These are phyloP conservation scores for Lichina pygmaea DNA, from an alignment of 495 filamentous ascomycete genomes.

Conservation along the genomic window DNA sequence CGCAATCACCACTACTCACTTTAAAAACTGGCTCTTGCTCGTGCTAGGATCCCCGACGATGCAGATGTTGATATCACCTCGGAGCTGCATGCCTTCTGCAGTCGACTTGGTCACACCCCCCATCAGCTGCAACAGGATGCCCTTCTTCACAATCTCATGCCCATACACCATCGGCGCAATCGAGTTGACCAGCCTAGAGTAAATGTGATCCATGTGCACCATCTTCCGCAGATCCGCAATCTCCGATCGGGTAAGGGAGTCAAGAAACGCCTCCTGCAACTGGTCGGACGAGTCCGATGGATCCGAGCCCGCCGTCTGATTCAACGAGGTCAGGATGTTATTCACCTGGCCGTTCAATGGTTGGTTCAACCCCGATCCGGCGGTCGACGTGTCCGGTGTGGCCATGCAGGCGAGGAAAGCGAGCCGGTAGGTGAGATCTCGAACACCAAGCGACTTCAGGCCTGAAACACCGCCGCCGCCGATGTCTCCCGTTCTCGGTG, in stretches of 20 bases:
- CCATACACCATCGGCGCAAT: slow-evolving; percentile 95
- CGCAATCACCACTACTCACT: slow-evolving; percentile 17
- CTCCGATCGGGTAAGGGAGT: slow-evolving; percentile 55
- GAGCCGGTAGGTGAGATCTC: slow-evolving; percentile 88
- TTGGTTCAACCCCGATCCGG: slow-evolving; percentile 35
- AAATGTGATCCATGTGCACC: slow-evolving; percentile 90
- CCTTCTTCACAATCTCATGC: slow-evolving; percentile 94
- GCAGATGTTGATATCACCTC: slow-evolving; percentile 97
- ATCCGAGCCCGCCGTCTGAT: slow-evolving; percentile 38
- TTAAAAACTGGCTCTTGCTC: slow-evolving; percentile 93
- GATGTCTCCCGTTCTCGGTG: slow-evolving; percentile 46
- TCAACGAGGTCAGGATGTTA: slow-evolving; percentile 61
- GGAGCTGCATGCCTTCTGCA: slow-evolving; percentile 70
- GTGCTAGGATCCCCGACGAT: slow-evolving; percentile 97
- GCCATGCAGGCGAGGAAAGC: slow-evolving; percentile 97
- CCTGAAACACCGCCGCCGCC: slow-evolving; percentile 68
- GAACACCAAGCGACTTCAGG: slow-evolving; percentile 74
- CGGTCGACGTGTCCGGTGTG: slow-evolving; percentile 63
- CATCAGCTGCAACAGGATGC: slow-evolving; percentile 76
- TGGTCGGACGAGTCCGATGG: slow-evolving; percentile 43
- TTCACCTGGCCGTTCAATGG: slow-evolving; percentile 40
- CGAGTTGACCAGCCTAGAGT: slow-evolving; percentile 73
- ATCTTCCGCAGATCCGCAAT: slow-evolving; percentile 78
- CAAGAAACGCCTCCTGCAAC: slow-evolving; percentile 66
- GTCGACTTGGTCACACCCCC: slow-evolving; percentile 77